These are phyloP conservation scores for Ustilago cynodontis DNA, from an alignment of 1,284 basidiomycete species.

Conservation along the genomic window DNA sequence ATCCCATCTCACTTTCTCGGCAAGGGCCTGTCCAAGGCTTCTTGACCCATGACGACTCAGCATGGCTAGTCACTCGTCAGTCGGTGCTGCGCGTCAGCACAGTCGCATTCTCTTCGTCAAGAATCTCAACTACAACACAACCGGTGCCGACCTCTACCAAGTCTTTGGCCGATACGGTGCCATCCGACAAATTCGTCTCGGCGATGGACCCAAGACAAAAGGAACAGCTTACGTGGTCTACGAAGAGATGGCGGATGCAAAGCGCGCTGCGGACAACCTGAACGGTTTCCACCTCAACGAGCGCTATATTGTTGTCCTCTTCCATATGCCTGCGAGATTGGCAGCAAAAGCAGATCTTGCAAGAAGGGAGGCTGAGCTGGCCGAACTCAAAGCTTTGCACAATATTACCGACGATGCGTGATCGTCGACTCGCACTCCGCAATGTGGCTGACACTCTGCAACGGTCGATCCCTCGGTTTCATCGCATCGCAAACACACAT, in stretches of 20 bases:
- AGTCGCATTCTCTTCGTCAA: conserved; percentile 69
- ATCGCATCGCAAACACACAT: background rate
- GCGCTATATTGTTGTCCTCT: conserved; percentile 92
- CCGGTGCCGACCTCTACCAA: conserved; percentile 92
- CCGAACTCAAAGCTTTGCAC: conserved; percentile 84
- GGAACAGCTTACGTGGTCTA: conserved; percentile 90
- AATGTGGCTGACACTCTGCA: background rate
- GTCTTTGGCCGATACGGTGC: conserved; percentile 97
- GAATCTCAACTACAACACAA: conserved; percentile 92
- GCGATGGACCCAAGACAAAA: conserved; percentile 88
- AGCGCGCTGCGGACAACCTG: conserved; percentile 93
- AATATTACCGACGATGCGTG: conserved; percentile 66
- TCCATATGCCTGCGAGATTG: conserved; percentile 93
- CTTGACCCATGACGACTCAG: conserved; percentile 16
- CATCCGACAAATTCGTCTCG: conserved; percentile 93
- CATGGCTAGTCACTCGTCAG: conserved; percentile 35
- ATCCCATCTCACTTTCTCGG: background rate
- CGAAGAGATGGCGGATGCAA: conserved; percentile 73
- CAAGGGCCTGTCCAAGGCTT: background rate
- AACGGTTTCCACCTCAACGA: conserved; percentile 99
- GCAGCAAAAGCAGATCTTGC: conserved; percentile 92
- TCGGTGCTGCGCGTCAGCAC: conserved; percentile 52
- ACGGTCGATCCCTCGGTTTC: background rate
- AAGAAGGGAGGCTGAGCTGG: conserved; percentile 89
- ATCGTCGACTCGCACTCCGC: background rate